Evolutionary conservation across 148 eudicot genomes (phyloP), one percentile per base, ranked within the genome.

Genomic region (Salicornia ramosissima): DNA sequence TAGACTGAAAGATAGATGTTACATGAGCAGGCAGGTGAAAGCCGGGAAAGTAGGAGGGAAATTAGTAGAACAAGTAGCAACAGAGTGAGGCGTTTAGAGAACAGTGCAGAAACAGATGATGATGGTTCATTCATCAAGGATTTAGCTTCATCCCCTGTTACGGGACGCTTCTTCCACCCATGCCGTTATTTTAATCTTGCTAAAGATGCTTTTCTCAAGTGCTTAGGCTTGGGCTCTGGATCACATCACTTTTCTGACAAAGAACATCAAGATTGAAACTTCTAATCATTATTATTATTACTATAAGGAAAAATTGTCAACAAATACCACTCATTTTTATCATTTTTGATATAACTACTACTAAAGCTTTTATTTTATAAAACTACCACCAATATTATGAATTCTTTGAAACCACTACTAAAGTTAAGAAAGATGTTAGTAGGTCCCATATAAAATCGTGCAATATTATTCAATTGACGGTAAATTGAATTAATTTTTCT

Each of bases 121-220:
- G n/a, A n/a, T n/a, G n/a, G n/a, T n/a, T 43, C 69, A 80, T 66
- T 70, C 7, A 40, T 21, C 0, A 80, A 80, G 63, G 79, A 77
- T 50, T 64, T 67, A 68, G 22, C 56, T 28, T 50, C 59, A 24
- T 36, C 55, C 64, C 10, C 71, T 34, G 69, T 68, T 65, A 30
- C 74, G 15, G 65, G 61, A 58, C 70, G 61, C 22, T 43, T 73
- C 22, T 67, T 72, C 71, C 88, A 84, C 70, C 88, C 88, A 4
- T 87, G 88, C 76, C 71, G 69, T 47, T 80, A 59, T 74, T 52
- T 87, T 55, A 78, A 82, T 53, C 49, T 82, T 45, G 91, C 91
- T 19, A 84, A 70, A 79, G 83, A 84, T 80, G 91, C 91, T 74
- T 84, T 87, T 40, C 86, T 87, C 54, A 87, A 83, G 64, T 87